phyloP scores from a whole-genome alignment of 345 rosid species.

The Ricinus communis region DNA sequence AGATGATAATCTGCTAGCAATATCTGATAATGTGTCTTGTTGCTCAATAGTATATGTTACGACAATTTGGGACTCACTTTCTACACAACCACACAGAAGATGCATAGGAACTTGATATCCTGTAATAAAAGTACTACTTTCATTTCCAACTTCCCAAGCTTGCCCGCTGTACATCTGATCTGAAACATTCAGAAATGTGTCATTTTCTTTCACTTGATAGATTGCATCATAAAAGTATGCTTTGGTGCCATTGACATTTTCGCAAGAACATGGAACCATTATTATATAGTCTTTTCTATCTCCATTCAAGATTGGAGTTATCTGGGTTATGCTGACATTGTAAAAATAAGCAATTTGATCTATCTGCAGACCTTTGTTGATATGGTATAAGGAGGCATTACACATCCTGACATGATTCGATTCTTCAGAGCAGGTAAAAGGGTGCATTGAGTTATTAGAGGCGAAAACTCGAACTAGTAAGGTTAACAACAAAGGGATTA shows the following conservation, averaged over 20 bases:
- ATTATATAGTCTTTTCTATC: slow-evolving; percentile 42
- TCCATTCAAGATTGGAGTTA: slow-evolving; percentile 25
- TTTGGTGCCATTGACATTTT: slow-evolving; percentile 20
- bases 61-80: slow-evolving; percentile 31
- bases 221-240: slow-evolving; percentile 47
- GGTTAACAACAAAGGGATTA: slow-evolving; percentile 14
- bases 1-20: slow-evolving; percentile 40
- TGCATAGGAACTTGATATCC: slow-evolving; percentile 30
- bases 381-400: slow-evolving; percentile 45
- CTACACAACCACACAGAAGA: slow-evolving; percentile 53
- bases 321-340: slow-evolving; percentile 33
- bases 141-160: slow-evolving; percentile 39
- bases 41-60: slow-evolving; percentile 64
- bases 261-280: slow-evolving; percentile 52
- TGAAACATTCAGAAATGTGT: slow-evolving; percentile 40
- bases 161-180: slow-evolving; percentile 38
- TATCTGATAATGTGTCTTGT: slow-evolving; percentile 38
- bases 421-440: slow-evolving; percentile 30
- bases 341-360: slow-evolving; percentile 41
- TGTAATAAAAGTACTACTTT: slow-evolving; percentile 8
- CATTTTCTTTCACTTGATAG: slow-evolving; percentile 29
- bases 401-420: slow-evolving; percentile 18
- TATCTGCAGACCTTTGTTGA: slow-evolving; percentile 16
- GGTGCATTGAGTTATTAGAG: slow-evolving; percentile 10
- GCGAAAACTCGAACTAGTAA: slow-evolving; percentile 1